Base-by-base conservation (phyloP, 257 asterid genomes). In the Nicotiana attenuata region DNA sequence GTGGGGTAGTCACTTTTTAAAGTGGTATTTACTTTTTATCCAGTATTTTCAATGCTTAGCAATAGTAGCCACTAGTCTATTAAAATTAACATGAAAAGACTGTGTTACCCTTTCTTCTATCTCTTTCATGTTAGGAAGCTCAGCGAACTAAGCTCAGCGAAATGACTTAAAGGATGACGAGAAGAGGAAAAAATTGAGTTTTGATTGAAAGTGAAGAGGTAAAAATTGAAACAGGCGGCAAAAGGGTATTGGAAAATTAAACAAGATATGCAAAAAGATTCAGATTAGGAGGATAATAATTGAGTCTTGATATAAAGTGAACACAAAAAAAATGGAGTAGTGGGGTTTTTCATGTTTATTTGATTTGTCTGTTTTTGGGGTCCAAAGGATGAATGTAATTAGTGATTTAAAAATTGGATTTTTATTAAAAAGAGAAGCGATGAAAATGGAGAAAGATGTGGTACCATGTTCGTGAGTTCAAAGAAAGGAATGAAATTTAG, bases 391-490 rank as follows among this genome's bases (percentile, higher is more conserved):
- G 76, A 61, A 77, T 77, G 38, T 77, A 20, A 38, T 59, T 26
- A 50, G 65, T 80, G 45, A 56, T 24, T 38, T 41, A 10, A 68
- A 80, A 63, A 41, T 1, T 38, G 60, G 29, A 69, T 41, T 5
- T 19, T 68, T 78, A 59, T 28, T 17, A 15, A 4, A 6, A 50
- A 20, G 28, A 3, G 63, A 61, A 41, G 83, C 84, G 83, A 80
- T 15, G 80, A 86, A 68, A 65, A 66, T 56, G 88, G 87, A 59
- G 83, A 80, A 71, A 81, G 85, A 52, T 84, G 85, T 20, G 81
- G 86, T 84, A 89, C 85, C 88, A 86, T 86, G 86, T 84, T 88
- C 87, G 50, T 68, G 81, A 55, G 64, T 66, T 66, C 77, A 73
- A 84, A 76, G 82, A 82, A 87, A 84, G 10, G 67, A 56, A 56